Conservation (phyloP, 768 basidiomycete species). For the Saitozyma podzolica region DNA sequence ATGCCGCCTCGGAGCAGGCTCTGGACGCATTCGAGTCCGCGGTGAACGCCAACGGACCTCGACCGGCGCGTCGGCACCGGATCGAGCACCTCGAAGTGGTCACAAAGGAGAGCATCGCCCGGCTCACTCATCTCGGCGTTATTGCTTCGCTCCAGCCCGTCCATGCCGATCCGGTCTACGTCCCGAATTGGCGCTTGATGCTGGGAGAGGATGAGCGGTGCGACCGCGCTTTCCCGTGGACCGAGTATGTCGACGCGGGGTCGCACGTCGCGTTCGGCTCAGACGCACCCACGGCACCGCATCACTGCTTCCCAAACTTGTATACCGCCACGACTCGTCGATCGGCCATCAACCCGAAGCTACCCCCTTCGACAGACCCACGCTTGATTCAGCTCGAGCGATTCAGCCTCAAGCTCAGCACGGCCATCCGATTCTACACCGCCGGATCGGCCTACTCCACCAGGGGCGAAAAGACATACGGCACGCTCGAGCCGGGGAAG, state of each 20-base stretch:
- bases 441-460: conserved; percentile 13
- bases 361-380: background rate
- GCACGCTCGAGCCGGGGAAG: conserved; percentile 8
- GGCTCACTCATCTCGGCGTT: conserved; percentile 19
- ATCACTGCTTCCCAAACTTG: conserved; percentile 22
- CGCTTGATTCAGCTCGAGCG: conserved; percentile 2
- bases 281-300: conserved; percentile 26
- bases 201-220: conserved; percentile 25
- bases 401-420: conserved; percentile 2
- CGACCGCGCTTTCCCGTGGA: conserved; percentile 26
- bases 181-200: conserved; percentile 17
- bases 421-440: conserved; percentile 12
- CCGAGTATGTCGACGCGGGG: conserved; percentile 15
- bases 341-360: conserved; percentile 18
- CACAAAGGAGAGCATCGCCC: conserved; percentile 13
- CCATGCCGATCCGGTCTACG: conserved; percentile 28
- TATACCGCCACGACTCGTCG: conserved; percentile 27
- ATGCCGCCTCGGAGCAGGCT: conserved; percentile 24
- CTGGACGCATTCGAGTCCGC: conserved; percentile 23
- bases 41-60: background rate
- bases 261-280: conserved; percentile 23
- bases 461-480: conserved; percentile 1
- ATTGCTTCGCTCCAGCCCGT: conserved; percentile 30
- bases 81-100: conserved; percentile 33
- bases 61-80: conserved; percentile 11